Base-by-base conservation (phyloP, 306 rosid species). In the Heteromeles arbutifolia region DNA sequence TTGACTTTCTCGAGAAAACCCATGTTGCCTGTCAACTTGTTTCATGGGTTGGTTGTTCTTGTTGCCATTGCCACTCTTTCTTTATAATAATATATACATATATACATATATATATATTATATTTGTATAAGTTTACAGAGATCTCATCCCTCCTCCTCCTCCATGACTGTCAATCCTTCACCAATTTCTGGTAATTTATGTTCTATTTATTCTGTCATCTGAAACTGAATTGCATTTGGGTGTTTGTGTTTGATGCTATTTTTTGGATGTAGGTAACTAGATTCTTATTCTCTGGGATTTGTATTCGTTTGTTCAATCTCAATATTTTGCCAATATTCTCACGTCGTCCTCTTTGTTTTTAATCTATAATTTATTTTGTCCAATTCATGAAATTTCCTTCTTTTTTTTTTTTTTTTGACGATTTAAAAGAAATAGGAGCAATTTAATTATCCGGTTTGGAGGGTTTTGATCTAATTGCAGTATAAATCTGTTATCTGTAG, bases 1-100 rank as follows among this genome's bases (percentile, higher is more conserved):
- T 88, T 87, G 91, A 87, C 90, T 88, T 87, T 70, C 71, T 82
- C n/a, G 56, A 52, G 85, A 64, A 70, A 79, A 73, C 81, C 78
- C 83, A 85, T 81, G 84, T 79, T 54, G 70, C 65, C 66, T 83
- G 85, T 79, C 78, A 75, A 67, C 79, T 70, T 56, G 78, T 77
- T 82, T 83, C 78, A 65, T 72, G 73, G 79, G 77, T 80, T 31
- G 63, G 54, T 50, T 50, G 54, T 50, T 50, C 54, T 50, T 50
- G 54, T 50, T 15, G 54, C 21, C 54, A 50, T 78, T 39, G 63
- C 82, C 86, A 75, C 68, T 67, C 21, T 80, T 72, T 77, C 45
- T 71, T 59, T 64, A 79, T 57, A n/a, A 21, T 56, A 48, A 4
- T 50, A 50, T 48, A 15, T 48, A 48, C 18, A 48, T 15, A 48